phyloP scores from a whole-genome alignment of 306 rosid genomes.

The Malus fusca region DNA sequence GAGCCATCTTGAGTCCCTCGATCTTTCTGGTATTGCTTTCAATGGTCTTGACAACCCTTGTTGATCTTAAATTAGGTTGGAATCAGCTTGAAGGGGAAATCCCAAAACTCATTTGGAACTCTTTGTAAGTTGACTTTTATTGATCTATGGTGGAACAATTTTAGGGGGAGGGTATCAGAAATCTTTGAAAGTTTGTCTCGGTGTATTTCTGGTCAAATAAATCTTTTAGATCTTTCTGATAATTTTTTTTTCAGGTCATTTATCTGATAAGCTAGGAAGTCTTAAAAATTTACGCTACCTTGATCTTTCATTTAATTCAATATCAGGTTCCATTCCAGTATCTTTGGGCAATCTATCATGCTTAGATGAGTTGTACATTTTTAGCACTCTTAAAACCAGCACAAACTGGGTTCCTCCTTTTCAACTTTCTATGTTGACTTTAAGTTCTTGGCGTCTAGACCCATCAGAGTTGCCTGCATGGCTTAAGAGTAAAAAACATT shows the following conservation, averaged over 20 bases:
- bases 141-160: neutral
- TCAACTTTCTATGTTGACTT: constrained; percentile 10
- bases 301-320: neutral
- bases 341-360: too few species aligned
- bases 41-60: neutral
- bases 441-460: constrained; percentile 19
- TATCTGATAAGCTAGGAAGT: constrained; percentile 6
- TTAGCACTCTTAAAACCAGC: too few species aligned
- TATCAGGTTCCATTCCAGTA: neutral
- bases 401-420: neutral
- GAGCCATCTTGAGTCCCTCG: neutral
- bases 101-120: constrained; percentile 6
- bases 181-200: neutral
- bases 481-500: constrained; percentile 19
- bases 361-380: too few species aligned
- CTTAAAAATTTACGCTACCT: neutral
- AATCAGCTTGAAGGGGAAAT: constrained; percentile 2
- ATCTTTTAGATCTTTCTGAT: fast-evolving
- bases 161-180: neutral
- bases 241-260: constrained; percentile 1
- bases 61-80: neutral
- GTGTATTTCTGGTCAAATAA: neutral
- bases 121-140: constrained; percentile 1
- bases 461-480: constrained; percentile 30
- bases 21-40: neutral